A percentile compares a stretch with the other conserved stretches of the same genome.
Conservation (phyloP, 108 stramenopile genomes). For the Nitzschia sp. region DNA sequence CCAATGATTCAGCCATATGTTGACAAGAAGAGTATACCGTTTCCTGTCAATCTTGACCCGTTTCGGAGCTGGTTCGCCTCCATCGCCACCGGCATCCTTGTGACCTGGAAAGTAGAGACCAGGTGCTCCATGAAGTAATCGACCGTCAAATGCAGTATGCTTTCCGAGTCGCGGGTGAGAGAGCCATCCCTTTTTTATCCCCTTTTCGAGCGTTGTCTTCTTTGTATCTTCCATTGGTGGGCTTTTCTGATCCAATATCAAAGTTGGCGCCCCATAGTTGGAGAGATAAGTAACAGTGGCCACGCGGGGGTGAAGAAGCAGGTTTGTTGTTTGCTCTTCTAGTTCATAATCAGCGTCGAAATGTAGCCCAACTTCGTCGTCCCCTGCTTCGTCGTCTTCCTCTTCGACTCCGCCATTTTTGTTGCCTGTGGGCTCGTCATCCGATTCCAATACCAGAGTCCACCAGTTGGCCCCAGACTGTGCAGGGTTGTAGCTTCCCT, state of each 20-base stretch:
- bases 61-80: slow-evolving; percentile 25
- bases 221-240: slow-evolving; percentile 60
- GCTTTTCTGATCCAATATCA: slow-evolving; percentile 61
- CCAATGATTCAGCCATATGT: slow-evolving; percentile 91
- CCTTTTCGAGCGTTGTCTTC: slow-evolving; percentile 59
- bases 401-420: slow-evolving; percentile 21
- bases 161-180: slow-evolving; percentile 80
- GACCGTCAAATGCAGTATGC: slow-evolving; percentile 89
- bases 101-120: slow-evolving; percentile 67
- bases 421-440: slow-evolving; percentile 16
- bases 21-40: slow-evolving; percentile 87
- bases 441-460: slow-evolving; percentile 81
- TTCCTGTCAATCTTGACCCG: slow-evolving; percentile 25
- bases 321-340: slow-evolving; percentile 71
- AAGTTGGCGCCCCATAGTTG: slow-evolving; percentile 82
- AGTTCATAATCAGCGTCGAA: slow-evolving; percentile 92
- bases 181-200: slow-evolving; percentile 67
- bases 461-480: slow-evolving; percentile 92
- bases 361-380: slow-evolving; percentile 86
- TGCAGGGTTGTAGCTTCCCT: slow-evolving; percentile 59
- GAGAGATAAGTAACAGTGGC: slow-evolving; percentile 89
- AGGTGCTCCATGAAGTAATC: slow-evolving; percentile 90
- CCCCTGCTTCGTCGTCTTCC: slow-evolving; percentile 47
- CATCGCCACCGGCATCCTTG: slow-evolving; percentile 1
- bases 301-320: slow-evolving; percentile 76